phyloP scores from a whole-genome alignment of 225 moss, liverwort and hornwort genomes.

The Ulota crispa region DNA sequence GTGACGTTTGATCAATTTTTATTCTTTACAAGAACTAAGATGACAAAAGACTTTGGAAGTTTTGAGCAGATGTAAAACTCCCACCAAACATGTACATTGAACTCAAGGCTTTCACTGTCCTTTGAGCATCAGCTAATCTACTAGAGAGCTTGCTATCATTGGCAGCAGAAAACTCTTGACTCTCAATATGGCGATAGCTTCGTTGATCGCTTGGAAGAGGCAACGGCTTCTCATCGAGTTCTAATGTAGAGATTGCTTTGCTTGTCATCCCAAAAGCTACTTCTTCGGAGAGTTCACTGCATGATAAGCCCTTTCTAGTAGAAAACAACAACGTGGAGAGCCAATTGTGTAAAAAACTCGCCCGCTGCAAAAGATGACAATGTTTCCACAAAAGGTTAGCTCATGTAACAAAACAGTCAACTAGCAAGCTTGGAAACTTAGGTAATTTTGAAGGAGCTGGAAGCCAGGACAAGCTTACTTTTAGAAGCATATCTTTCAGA shows the following conservation, averaged over 20 bases:
- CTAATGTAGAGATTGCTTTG: constrained; percentile 33
- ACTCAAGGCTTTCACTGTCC: constrained; percentile 39
- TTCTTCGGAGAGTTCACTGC: constrained; percentile 35
- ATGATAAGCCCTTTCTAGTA: constrained; percentile 19
- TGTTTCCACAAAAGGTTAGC: background rate
- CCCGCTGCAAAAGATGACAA: constrained; percentile 35
- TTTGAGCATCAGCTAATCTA: constrained; percentile 41
- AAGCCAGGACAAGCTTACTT: constrained; percentile 31
- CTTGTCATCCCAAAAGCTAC: constrained; percentile 45
- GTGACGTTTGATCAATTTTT: background rate
- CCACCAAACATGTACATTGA: constrained; percentile 49
- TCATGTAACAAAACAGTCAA: background rate
- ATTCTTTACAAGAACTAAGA: background rate
- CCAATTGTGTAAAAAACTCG: constrained; percentile 51
- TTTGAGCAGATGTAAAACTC: constrained; percentile 26
- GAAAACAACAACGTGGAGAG: constrained; percentile 43
- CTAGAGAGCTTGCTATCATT: constrained; percentile 28
- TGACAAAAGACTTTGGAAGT: constrained; percentile 32
- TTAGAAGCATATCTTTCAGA: constrained; percentile 49
- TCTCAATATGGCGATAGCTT: constrained; percentile 53
- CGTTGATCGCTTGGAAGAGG: constrained; percentile 65
- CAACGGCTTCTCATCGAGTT: constrained; percentile 75
- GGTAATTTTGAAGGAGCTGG: background rate
- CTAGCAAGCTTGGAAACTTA: background rate
- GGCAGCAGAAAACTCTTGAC: constrained; percentile 26